Base-by-base conservation (phyloP, 768 basidiomycete genomes). In the Macrolepiota dolichaula region DNA sequence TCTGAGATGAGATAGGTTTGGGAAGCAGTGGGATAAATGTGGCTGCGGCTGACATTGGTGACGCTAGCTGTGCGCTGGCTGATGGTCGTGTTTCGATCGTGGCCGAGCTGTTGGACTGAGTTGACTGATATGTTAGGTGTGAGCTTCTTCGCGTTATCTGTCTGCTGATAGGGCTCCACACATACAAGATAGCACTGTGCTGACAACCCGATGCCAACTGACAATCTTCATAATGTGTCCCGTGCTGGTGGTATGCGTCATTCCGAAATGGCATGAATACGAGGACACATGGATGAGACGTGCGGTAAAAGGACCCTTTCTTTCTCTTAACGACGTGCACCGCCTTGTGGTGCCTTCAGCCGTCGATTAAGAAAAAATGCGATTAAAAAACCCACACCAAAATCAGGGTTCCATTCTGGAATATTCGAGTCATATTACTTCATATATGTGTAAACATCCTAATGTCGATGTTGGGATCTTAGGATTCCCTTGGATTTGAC, bases 21-120 rank as follows among this genome's bases (percentile, higher is more conserved):
- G 38, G 58, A 53, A 60, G 60, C 40, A 27, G 15, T 19, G 47
- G 19, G 42, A 59, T 29, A 54, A 55, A 61, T 64, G 36, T 59
- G 42, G 49, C 58, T 46, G 55, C 56, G 63, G 67, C 66, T 67
- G 66, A 61, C 63, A 49, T 1, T 55, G 15, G 25, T 54, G 52
- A 54, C 51, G 29, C 4, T 25, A 47, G 17, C 44, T 55, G 32
- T 17, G 27, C 10, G 36, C 7, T 49, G 52, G 27, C 53, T 59
- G 58, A 49, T 46, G 58, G 36, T 44, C 60, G 50, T 64, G 9
- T 62, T 65, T 51, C 38, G 54, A 57, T 65, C 58, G 32, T 56
- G 32, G 25, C 59, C 50, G 55, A 29, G 42, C 46, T 61, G 56
- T 44, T 63, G 37, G 55, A 62, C 55, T 57, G 38, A 51, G 22